These are phyloP conservation scores for Penicillium sp. DNA, from an alignment of 2,329 filamentous ascomycete genomes.

Conservation along the genomic window DNA sequence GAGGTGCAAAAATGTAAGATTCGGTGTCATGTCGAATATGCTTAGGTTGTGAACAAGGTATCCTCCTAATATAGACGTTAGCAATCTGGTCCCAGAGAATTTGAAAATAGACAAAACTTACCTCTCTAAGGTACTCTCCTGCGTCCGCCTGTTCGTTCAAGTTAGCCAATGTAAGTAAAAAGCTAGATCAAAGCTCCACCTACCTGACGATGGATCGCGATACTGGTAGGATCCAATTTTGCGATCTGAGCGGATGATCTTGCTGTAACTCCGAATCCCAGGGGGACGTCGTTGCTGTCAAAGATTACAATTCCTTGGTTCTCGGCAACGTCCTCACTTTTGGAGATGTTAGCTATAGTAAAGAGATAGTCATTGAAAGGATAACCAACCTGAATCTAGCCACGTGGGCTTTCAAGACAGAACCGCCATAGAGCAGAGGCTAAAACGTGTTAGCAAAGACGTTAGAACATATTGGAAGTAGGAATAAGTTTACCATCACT, in stretches of 20 bases:
- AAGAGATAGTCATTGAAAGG: neutral
- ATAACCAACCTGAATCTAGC: neutral
- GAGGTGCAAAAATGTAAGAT: conserved; percentile 25
- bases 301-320: conserved; percentile 89
- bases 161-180: neutral
- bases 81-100: neutral
- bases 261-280: conserved; percentile 89
- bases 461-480: neutral
- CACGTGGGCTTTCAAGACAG: neutral
- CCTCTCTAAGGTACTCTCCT: conserved; percentile 88
- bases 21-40: conserved; percentile 5
- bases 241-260: conserved; percentile 79
- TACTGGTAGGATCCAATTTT: conserved; percentile 82
- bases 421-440: conserved; percentile 3
- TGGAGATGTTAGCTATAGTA: conserved; percentile 63
- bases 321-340: conserved; percentile 92
- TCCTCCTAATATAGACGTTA: conserved; percentile 50
- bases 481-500: conserved; percentile 59
- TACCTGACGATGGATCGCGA: conserved; percentile 56
- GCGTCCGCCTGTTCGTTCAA: conserved; percentile 71
- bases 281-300: conserved; percentile 84
- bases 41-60: conserved; percentile 58
- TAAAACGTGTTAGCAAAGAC: neutral
- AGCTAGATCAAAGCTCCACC: neutral
- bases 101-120: conserved; percentile 20